Conservation (phyloP, 208 protist species). For the Acanthamoeba triangularis region DNA sequence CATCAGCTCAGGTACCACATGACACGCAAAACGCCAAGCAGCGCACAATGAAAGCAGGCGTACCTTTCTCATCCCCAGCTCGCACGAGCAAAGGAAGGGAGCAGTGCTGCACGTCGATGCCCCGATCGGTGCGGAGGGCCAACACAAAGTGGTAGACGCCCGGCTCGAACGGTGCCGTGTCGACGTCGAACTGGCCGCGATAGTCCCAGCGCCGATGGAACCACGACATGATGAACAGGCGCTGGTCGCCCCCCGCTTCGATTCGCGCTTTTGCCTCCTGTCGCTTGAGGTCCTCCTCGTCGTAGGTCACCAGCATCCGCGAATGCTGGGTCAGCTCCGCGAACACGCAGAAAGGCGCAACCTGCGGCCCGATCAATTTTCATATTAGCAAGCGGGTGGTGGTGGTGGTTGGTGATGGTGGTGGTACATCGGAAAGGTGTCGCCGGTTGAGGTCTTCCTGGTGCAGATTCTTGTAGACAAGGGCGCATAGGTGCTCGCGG, state of each 20-base stretch:
- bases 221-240: not conserved
- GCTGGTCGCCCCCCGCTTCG: not conserved
- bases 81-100: not conserved
- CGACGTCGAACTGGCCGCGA: not conserved
- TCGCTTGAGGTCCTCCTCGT: not conserved
- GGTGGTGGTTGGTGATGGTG: too few relatives aligned
- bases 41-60: not conserved
- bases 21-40: not conserved
- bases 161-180: conserved; percentile 3
- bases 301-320: not conserved
- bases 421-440: not conserved
- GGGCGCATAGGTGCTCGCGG: not conserved
- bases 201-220: not conserved
- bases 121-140: not conserved
- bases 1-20: not conserved
- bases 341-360: not conserved
- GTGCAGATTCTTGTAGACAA: not conserved
- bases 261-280: not conserved
- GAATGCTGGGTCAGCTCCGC: not conserved
- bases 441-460: not conserved
- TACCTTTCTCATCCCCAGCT: not conserved
- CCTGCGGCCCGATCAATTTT: not conserved
- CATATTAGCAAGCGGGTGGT: too few relatives aligned
- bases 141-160: conserved; percentile 36
- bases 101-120: not conserved